Conservation (phyloP, 179 eudicot species). For the Beta corolliflora region DNA sequence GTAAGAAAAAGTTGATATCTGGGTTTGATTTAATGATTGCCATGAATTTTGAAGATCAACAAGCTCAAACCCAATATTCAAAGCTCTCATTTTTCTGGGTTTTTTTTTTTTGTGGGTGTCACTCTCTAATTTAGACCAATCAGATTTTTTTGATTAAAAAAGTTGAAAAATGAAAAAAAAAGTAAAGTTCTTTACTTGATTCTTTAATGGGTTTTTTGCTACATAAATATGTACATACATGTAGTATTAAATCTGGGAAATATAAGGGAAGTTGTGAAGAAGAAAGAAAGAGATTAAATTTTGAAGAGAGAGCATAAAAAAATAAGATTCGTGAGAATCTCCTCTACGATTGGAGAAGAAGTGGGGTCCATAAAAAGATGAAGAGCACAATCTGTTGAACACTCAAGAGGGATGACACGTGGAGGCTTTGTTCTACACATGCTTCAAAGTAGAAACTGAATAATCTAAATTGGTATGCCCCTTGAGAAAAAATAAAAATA, state of each 20-base stretch:
- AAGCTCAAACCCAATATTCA: conserved; percentile 63
- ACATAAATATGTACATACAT: background rate
- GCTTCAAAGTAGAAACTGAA: background rate
- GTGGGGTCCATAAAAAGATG: conserved; percentile 25
- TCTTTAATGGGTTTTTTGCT: background rate
- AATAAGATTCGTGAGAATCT: conserved; percentile 39
- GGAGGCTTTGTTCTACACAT: conserved; percentile 27
- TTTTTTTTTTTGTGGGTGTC: background rate
- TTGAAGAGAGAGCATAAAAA: conserved; percentile 3
- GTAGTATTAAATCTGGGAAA: no score
- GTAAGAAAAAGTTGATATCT: conserved; percentile 52
- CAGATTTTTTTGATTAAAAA: no score
- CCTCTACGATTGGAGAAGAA: conserved; percentile 23
- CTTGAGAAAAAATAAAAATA: no score
- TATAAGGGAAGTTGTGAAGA: background rate
- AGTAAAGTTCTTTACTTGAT: background rate
- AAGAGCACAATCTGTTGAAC: background rate
- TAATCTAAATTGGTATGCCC: background rate
- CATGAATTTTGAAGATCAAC: conserved; percentile 74
- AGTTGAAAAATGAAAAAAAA: background rate
- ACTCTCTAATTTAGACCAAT: no score
- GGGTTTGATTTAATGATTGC: conserved; percentile 51
- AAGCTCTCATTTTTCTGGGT: conserved; percentile 52
- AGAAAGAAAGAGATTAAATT: conserved; percentile 11
- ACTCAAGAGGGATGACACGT: conserved; percentile 27